phyloP scores from a whole-genome alignment of 2,329 filamentous ascomycete species.

The Cryphonectria naterciae region DNA sequence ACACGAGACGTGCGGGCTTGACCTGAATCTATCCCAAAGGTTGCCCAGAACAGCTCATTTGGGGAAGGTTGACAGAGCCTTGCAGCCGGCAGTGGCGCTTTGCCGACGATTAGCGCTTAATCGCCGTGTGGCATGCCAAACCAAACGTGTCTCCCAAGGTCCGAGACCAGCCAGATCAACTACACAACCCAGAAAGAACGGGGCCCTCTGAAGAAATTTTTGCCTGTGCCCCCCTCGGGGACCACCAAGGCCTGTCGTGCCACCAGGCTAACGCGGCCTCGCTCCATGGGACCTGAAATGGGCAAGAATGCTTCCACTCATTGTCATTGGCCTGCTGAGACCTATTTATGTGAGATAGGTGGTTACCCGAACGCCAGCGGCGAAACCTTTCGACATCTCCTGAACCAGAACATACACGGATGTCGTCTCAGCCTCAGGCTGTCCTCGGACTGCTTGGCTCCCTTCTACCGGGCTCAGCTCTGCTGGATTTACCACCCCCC shows the following conservation, averaged over 20 bases:
- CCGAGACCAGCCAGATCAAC: background rate
- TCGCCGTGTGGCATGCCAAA: no score
- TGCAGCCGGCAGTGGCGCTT: background rate
- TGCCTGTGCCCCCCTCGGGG: background rate
- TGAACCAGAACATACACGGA: background rate
- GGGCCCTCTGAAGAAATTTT: background rate
- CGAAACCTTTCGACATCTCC: background rate
- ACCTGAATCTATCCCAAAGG: background rate
- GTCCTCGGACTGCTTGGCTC: background rate
- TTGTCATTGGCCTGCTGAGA: constrained; percentile 1
- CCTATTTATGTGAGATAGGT: background rate
- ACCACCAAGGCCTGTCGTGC: constrained; percentile 28
- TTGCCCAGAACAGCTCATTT: background rate
- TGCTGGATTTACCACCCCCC: no score
- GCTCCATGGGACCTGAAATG: background rate
- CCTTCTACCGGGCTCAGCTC: background rate
- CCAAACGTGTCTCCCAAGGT: background rate
- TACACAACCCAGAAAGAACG: constrained; percentile 4
- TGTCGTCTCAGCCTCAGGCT: background rate
- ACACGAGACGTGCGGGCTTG: background rate
- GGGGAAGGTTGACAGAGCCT: background rate
- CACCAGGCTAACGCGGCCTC: constrained; percentile 22
- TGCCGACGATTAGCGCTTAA: background rate
- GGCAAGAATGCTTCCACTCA: background rate
- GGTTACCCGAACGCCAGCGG: constrained; percentile 10